phyloP scores from a whole-genome alignment of 345 rosid species.

The Eucalyptus polybractea region DNA sequence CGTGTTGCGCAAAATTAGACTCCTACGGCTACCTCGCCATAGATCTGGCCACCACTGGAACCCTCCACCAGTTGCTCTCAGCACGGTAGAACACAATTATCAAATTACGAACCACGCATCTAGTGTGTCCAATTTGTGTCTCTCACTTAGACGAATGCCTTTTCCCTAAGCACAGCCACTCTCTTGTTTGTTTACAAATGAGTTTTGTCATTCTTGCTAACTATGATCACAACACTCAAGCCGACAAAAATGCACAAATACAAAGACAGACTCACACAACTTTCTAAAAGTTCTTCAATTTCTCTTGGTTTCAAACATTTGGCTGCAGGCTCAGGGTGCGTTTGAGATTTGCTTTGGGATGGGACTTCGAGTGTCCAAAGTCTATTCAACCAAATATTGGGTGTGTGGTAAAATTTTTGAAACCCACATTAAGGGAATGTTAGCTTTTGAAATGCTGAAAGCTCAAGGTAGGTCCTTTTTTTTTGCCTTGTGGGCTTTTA shows the following conservation, averaged over 20 bases:
- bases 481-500: too few relatives aligned
- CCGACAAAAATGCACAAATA: neutral
- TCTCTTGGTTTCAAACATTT: neutral
- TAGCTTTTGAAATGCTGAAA: too few relatives aligned
- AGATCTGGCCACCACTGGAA: neutral
- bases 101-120: neutral
- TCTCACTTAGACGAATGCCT: neutral
- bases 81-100: neutral
- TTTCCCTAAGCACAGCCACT: neutral
- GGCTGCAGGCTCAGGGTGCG: neutral
- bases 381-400: too few relatives aligned
- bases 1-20: neutral
- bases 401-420: neutral
- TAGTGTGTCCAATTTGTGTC: neutral
- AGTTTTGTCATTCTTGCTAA: neutral
- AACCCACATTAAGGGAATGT: too few relatives aligned
- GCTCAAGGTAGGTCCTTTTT: accelerated
- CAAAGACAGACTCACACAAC: neutral
- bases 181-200: neutral
- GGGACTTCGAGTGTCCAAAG: too few relatives aligned
- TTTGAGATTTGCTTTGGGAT: too few relatives aligned
- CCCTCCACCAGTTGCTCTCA: neutral
- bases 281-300: neutral
- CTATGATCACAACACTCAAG: neutral
- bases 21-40: neutral